Base-by-base conservation (phyloP, 495 filamentous ascomycete species). In the Hypoxylon fuscum region DNA sequence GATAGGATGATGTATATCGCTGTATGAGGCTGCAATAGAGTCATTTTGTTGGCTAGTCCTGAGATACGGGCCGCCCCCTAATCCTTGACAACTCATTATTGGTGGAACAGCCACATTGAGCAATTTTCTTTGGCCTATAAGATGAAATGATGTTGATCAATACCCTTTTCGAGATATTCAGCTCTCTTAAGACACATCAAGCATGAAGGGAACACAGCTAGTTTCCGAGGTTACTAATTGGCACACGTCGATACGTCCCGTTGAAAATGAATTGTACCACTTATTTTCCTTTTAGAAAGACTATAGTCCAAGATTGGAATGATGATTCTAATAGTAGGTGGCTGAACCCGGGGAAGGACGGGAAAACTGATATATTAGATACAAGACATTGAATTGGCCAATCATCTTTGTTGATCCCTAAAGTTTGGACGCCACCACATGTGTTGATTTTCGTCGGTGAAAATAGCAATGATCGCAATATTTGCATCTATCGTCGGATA, bases 81-180 rank as follows among this genome's bases (percentile, higher is more conserved):
- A 23, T 29, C 31, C 21, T n/a, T n/a, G n/a, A n/a, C n/a, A n/a
- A n/a, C n/a, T 4, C 23, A 7, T 43, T 8, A 42, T 43, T 44
- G 46, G 45, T 11, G 9, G 22, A 15, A 41, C 8, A 18, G 18
- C 27, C 14, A 34, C 20, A 25, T 3, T 10, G 22, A 37, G n/a
- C 23, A 25, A 52, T 52, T 23, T n/a, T 27, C 49, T 32, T 46
- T 37, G 22, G 47, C 12, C 23, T 5, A 47, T 25, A 1, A n/a
- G 29, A 32, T n/a, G 41, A 25, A 23, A 15, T n/a, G 1, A 11
- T 38, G 61, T 50, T 20, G 49, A 64, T 64, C 61, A 44, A 44
- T 50, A 15, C 62, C 21, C 1, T 12, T 48, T 50, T 6, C 12
- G 8, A 48, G n/a, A 23, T 42, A 14, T 65, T 60, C 62, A 65